phyloP scores from a whole-genome alignment of 2,329 filamentous ascomycete genomes.

The Cytospora piceae region DNA sequence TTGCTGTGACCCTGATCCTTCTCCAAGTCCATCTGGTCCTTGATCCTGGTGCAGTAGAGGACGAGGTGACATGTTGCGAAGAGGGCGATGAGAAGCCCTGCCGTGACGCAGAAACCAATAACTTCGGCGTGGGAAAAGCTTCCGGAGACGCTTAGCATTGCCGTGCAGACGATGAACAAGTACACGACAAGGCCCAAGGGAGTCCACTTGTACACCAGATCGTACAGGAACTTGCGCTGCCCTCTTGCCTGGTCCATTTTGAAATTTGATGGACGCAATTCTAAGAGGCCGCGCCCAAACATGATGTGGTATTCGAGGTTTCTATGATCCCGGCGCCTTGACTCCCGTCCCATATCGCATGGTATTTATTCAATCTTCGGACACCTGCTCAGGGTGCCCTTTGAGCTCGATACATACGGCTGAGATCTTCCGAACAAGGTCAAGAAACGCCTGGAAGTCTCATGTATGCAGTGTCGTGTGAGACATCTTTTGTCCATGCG shows the following conservation, averaged over 20 bases:
- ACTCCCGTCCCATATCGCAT: not conserved
- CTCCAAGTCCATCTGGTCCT: not conserved
- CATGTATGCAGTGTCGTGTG: not conserved
- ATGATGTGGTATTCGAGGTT: not conserved
- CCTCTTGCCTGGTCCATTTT: slow-evolving; percentile 6
- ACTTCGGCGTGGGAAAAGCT: slow-evolving; percentile 15
- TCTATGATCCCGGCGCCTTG: not conserved
- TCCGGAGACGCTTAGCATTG: slow-evolving; percentile 20
- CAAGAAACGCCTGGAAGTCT: slow-evolving; percentile 6
- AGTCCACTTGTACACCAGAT: slow-evolving; percentile 20
- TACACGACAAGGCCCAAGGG: slow-evolving; percentile 21
- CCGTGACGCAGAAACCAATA: slow-evolving; percentile 18
- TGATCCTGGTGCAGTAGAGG: slow-evolving; percentile 19
- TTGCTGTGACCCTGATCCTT: not conserved
- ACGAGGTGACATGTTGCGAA: slow-evolving; percentile 20
- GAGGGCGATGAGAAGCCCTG: slow-evolving; percentile 12
- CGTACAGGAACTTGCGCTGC: slow-evolving; percentile 14
- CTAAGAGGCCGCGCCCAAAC: slow-evolving; percentile 8
- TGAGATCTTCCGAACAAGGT: not conserved
- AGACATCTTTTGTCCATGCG: slow-evolving; percentile 15
- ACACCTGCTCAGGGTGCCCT: not conserved
- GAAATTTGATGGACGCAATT: not conserved
- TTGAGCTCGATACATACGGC: not conserved
- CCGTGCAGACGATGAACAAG: slow-evolving; percentile 7
- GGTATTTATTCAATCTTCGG: slow-evolving; percentile 8